Evolutionary conservation across 2,329 filamentous ascomycete species (phyloP), one percentile per base, ranked within the genome.

Genomic region (Exophiala xenobiotica): DNA sequence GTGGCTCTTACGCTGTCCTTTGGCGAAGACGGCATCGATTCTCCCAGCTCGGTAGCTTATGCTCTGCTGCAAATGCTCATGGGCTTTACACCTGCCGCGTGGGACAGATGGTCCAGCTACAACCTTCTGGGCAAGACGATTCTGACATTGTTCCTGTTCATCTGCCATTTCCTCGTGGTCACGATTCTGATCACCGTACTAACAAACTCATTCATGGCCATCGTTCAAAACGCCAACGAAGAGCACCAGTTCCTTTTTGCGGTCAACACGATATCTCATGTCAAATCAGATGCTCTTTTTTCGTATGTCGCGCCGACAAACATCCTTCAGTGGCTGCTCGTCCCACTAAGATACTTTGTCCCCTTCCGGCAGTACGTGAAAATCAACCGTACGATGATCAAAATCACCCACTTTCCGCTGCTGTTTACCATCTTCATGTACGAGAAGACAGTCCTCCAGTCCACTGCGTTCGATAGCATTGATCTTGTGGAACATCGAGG

Each of bases 201-300:
- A 56, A 95, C 91, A 4, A 96, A 96, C 66, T 95, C 89, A 0
- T 97, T 96, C 73, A 95, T 95, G 87, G 84, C 87, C 1, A 92
- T 96, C 65, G 89, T 93, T 2, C 90, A 90, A 45, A 96, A 96
- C 65, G 90, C 91, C 6, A 89, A 90, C 48, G 87, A 96, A 67
- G 92, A 96, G 70, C 91, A 96, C 62, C 82, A 85, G 59, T 96
- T 96, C 66, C 72, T 96, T 2, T 96, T 97, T 65, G 92, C 92
- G 0, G 90, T 97, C 68, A 97, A 96, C 66, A 95, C 92, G 3
- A 95, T 96, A 43, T 95, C 90, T 3, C 95, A 96, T 88, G 92
- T 96, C 59, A 97, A 96, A 69, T 96, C 93, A n/a, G 92, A 97
- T 67, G 88, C 90, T 0, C 75, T 96, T 0, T 97, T 97, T 74